Base-by-base conservation (phyloP, 306 rosid species). In the Rosa chinensis region DNA sequence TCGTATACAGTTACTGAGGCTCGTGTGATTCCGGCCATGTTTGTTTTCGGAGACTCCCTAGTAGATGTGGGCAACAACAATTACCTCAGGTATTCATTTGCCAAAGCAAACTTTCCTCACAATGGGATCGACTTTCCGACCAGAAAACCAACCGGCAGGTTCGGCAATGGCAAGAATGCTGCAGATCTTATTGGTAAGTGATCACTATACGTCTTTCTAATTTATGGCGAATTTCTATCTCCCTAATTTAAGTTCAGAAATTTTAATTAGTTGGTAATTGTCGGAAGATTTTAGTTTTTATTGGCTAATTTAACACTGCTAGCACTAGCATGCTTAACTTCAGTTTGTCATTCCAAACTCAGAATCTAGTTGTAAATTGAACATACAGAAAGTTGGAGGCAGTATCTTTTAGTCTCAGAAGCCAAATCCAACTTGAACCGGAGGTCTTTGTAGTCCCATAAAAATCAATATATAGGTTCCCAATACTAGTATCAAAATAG, bases 141-240 rank as follows among this genome's bases (percentile, higher is more conserved):
- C 72, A 83, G 74, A 48, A 83, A 68, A 53, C 89, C 93, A 2
- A 80, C 81, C 9, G 96, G 96, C 5, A 87, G 96, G 78, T 93
- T 91, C 75, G 78, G 85, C 47, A 93, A 93, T 76, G 98, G 96
- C 85, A 91, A 87, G 81, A 93, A 93, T 83, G 87, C 94, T 77
- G 92, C 92, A 17, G 98, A 93, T 80, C 83, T 87, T 73, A 73
- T 91, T 47, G 91, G 97, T 91, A 72, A 67, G 77, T 63, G 0
- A 4, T 55, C 25, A 50, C n/a, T 66, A 61, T 12, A 35, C 16
- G 2, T 55, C 49, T 53, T 77, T 63, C 32, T 58, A 6, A 8
- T 37, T 11, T 35, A 3, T 2, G 69, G 11, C 42, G 3, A 64
- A 14, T 32, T 14, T 23, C 18, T 25, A 28, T 61, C 35, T 58